Conservation (phyloP, 2,329 filamentous ascomycete genomes). For the Pestalotiopsis sp. region DNA sequence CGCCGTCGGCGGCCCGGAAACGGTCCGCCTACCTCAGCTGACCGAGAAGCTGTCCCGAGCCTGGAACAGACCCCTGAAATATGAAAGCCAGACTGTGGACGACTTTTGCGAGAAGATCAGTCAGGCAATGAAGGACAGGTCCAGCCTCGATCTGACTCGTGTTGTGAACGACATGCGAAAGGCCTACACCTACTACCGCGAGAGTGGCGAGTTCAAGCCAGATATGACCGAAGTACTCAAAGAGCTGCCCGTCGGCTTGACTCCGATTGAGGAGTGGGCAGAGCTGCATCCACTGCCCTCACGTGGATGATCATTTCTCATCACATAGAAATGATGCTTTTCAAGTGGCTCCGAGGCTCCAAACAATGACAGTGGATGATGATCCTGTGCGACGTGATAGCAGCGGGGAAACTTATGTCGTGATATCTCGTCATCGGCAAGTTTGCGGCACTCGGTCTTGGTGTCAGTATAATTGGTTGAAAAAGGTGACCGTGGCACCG, state of each 20-base stretch:
- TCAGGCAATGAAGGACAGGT: conserved; percentile 32
- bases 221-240: conserved; percentile 35
- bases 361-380: background rate
- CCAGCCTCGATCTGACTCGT: conserved; percentile 34
- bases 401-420: background rate
- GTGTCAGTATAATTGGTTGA: background rate
- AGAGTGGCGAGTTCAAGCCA: conserved; percentile 37
- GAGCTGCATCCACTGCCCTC: conserved; percentile 17
- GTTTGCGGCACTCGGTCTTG: background rate
- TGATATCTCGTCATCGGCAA: conserved; percentile 6
- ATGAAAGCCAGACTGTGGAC: conserved; percentile 34
- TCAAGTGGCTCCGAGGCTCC: too few relatives aligned
- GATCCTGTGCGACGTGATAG: background rate
- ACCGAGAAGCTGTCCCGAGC: conserved; percentile 32
- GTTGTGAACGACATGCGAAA: conserved; percentile 40
- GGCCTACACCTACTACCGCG: conserved; percentile 42
- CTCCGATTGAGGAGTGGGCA: conserved; percentile 37
- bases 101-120: conserved; percentile 31
- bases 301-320: background rate
- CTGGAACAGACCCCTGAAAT: conserved; percentile 32
- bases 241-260: conserved; percentile 32
- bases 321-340: too few relatives aligned
- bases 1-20: conserved; percentile 36
- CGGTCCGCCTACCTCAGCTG: conserved; percentile 32
- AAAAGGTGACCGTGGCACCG: background rate